phyloP scores from a whole-genome alignment of 108 stramenopile species.

The Conticribra weissflogii region DNA sequence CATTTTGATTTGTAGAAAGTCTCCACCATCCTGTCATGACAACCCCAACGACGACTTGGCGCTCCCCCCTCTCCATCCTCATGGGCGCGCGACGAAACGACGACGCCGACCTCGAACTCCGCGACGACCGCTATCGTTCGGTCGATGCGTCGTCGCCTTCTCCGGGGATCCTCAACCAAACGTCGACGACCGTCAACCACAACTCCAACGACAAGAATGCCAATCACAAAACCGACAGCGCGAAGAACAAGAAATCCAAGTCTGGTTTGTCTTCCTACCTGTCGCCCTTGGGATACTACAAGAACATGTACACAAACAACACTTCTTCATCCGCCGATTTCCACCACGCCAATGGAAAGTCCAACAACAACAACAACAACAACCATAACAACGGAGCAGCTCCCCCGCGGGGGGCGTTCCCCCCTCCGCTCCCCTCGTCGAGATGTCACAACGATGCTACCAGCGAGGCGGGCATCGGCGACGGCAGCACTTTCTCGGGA shows the following conservation, averaged over 20 bases:
- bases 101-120: constrained; percentile 31
- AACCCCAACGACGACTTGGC: background rate
- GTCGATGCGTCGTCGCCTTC: too few relatives aligned
- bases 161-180: background rate
- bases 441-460: background rate
- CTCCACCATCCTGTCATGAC: too few relatives aligned
- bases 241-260: background rate
- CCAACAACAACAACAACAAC: background rate
- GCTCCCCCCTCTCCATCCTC: constrained; percentile 29
- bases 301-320: too few relatives aligned
- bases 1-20: too few relatives aligned
- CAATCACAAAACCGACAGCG: background rate
- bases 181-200: constrained; percentile 1
- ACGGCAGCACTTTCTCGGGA: too few relatives aligned
- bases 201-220: background rate
- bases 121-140: constrained; percentile 11
- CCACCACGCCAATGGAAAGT: constrained; percentile 4
- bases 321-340: too few relatives aligned
- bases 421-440: constrained; percentile 23
- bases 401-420: constrained; percentile 39
- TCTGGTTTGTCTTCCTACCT: too few relatives aligned
- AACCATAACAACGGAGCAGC: background rate
- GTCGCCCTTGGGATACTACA: too few relatives aligned
- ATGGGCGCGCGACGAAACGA: constrained; percentile 38
- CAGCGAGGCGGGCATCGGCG: too few relatives aligned